A percentile compares a stretch with the other conserved stretches of the same genome.
Conservation (phyloP, 148 eudicot species). For the Rhododendron molle region DNA sequence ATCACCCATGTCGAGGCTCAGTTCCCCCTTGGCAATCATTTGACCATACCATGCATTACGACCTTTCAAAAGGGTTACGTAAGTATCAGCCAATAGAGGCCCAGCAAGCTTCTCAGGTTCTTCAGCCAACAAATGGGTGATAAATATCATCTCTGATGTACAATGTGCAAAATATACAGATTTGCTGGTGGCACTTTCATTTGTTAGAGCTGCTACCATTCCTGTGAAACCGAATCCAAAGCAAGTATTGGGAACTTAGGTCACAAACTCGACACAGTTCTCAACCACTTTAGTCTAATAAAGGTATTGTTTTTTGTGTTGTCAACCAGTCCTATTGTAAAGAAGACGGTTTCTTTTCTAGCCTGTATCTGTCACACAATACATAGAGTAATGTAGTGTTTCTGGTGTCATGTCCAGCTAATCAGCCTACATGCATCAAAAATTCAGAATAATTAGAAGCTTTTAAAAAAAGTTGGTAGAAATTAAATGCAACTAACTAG, state of each 20-base stretch:
- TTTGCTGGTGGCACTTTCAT: constrained; percentile 95
- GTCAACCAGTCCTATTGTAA: not conserved
- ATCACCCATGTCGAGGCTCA: constrained; percentile 92
- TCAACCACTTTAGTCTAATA: not conserved
- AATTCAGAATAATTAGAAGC: not conserved
- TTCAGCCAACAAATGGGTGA: constrained; percentile 84
- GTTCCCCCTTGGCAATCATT: constrained; percentile 91
- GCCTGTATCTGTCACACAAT: not conserved
- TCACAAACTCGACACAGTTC: not conserved
- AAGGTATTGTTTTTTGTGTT: not conserved
- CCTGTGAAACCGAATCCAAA: constrained; percentile 37
- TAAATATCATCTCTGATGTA: constrained; percentile 96
- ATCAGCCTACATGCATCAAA: not conserved
- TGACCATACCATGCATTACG: constrained; percentile 99
- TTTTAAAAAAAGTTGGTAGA: not conserved
- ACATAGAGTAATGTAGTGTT: not conserved
- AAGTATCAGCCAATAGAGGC: constrained; percentile 92
- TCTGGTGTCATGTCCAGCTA: not conserved
- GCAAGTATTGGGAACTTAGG: not conserved
- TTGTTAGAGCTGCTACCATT: constrained; percentile 94
- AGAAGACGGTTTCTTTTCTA: not conserved
- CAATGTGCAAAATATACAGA: constrained; percentile 97
- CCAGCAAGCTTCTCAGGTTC: constrained; percentile 98
- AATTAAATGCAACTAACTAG: not conserved
- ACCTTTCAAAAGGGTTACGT: constrained; percentile 85